Percentiles rank a stretch among this genome's conserved stretches.
Conservation (phyloP, 2,329 filamentous ascomycete genomes). For the Sporothrix globosa region DNA sequence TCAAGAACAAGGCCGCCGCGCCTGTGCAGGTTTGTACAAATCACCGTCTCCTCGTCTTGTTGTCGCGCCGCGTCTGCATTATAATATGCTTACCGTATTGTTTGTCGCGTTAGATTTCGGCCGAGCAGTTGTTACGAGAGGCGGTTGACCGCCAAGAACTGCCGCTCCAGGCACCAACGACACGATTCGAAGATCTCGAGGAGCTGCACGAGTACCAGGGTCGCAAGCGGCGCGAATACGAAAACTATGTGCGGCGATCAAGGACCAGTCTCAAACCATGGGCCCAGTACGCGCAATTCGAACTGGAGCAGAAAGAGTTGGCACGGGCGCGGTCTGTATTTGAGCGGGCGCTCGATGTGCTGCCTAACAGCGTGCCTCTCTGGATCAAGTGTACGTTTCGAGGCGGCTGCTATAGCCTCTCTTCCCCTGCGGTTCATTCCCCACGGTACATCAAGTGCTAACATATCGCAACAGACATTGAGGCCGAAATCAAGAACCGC, state of each 20-base stretch:
- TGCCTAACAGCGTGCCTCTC: constrained; percentile 80
- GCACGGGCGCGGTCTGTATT: constrained; percentile 89
- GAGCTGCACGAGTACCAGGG: constrained; percentile 98
- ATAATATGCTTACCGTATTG: not conserved
- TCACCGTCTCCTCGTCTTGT: not conserved
- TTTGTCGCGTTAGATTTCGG: constrained; percentile 74
- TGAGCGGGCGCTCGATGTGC: constrained; percentile 90
- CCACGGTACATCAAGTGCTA: constrained; percentile 57
- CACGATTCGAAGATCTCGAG: constrained; percentile 94
- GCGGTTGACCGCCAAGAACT: constrained; percentile 95
- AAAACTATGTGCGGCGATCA: constrained; percentile 96
- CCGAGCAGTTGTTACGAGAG: constrained; percentile 95
- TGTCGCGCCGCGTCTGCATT: not conserved
- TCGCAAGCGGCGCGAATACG: constrained; percentile 92
- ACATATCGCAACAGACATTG: constrained; percentile 60
- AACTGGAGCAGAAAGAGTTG: constrained; percentile 97
- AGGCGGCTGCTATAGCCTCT: not conserved
- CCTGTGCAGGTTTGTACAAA: constrained; percentile 53
- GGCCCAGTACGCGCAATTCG: constrained; percentile 97
- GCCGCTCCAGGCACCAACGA: constrained; percentile 83
- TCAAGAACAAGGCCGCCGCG: constrained; percentile 98
- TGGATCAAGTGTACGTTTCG: constrained; percentile 64
- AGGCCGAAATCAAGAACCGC: constrained; percentile 91
- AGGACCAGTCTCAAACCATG: constrained; percentile 97
- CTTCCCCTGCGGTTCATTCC: constrained; percentile 38